A percentile compares a stretch with the other conserved stretches of the same genome.
These are phyloP conservation scores for Leccinum incarnatum DNA, from an alignment of 768 basidiomycete species.

Conservation along the genomic window DNA sequence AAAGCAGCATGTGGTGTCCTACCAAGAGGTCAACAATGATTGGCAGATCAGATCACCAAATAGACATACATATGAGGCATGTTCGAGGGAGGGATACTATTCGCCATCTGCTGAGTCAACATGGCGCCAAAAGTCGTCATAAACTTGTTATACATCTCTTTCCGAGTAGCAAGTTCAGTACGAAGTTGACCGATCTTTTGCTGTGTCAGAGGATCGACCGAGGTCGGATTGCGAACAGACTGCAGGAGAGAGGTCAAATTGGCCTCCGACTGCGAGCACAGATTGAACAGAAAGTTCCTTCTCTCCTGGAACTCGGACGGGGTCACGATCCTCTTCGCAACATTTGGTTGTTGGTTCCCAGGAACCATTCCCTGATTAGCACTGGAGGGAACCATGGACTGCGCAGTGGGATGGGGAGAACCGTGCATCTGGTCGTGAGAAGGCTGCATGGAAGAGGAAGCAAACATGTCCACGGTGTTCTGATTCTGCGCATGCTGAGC, in stretches of 20 bases:
- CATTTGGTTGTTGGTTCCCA: constrained; percentile 21
- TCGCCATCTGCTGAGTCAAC: constrained; percentile 25
- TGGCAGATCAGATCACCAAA: neutral
- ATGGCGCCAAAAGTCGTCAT: constrained; percentile 27
- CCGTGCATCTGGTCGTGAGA: constrained; percentile 46
- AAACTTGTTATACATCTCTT: constrained; percentile 41
- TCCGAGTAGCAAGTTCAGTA: constrained; percentile 29
- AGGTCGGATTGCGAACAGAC: constrained; percentile 8
- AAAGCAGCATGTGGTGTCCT: constrained; percentile 19
- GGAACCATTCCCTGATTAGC: constrained; percentile 24
- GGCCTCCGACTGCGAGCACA: constrained; percentile 18
- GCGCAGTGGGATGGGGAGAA: constrained; percentile 41
- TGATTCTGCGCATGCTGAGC: constrained; percentile 39
- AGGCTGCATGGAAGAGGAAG: constrained; percentile 41
- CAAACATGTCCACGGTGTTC: constrained; percentile 45
- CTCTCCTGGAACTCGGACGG: constrained; percentile 25
- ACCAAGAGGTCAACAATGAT: constrained; percentile 8
- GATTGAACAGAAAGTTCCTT: constrained; percentile 7
- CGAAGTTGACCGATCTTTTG: constrained; percentile 19
- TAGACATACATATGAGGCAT: constrained; percentile 35
- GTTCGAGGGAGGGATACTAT: constrained; percentile 21
- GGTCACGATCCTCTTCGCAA: constrained; percentile 23
- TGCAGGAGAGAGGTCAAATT: constrained; percentile 6
- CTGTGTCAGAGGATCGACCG: constrained; percentile 20
- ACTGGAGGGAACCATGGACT: constrained; percentile 20